Evolutionary conservation across 345 rosid species (phyloP), one percentile per base, ranked within the genome.

Genomic region (Hibiscus trionum): DNA sequence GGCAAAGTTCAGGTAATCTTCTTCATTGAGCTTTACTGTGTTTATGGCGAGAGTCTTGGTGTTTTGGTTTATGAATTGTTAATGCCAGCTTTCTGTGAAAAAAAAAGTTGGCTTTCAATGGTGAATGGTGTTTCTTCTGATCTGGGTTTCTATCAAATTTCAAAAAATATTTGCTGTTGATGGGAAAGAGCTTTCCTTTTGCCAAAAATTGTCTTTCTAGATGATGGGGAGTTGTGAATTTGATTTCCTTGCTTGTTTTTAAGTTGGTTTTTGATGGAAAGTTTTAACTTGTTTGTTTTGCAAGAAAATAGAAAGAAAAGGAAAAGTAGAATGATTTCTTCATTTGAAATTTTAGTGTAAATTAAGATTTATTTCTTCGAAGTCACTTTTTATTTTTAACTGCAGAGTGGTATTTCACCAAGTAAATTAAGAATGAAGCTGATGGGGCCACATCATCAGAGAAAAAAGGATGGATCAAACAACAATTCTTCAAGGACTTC

Each of bases 401-500:
- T 76, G 79, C 83, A 95, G 97, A 85, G 83, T 76, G 93, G 97
- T 50, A 79, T 90, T 67, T 52, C 57, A 24, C 99, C 99, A 3
- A 92, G 90, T 61, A 95, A 92, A 82, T 75, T 95, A 74, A 78
- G 99, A 85, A 88, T 90, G 97, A 92, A 86, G 89, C 86, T 95
- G 15, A 79, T 88, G 81, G 97, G 97, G 44, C 79, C 86, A 21
- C 24, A 21, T 60, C 90, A 79, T 69, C 77, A 74, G 57, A 87
- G 82, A 63, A 90, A 88, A 80, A 88, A 76, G 68, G 95, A 85
- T 75, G 96, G 88, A 69, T 88, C 97, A 29, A 88, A 81, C 72
- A 77, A 78, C 74, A 89, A 88, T 80, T 95, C 99, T 35, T 77
- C 96, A n/a, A 90, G 97, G 69, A 92, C 99, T 35, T 95, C 99